Base-by-base conservation (phyloP, 345 rosid genomes). In the Pistacia vera region DNA sequence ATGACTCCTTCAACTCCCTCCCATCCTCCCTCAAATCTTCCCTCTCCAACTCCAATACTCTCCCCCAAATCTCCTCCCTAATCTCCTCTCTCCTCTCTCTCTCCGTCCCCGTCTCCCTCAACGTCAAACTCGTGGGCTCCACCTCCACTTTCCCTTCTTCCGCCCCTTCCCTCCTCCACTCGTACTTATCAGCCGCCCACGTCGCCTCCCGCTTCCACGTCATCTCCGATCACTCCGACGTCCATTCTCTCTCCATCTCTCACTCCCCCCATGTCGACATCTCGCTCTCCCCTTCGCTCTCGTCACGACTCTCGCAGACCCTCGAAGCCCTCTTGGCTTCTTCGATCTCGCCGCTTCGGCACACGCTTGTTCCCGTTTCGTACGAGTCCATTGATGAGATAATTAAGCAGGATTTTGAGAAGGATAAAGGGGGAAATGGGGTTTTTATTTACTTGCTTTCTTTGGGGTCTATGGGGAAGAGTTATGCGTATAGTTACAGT, bases 401-500 rank as follows among this genome's bases (percentile, higher is more conserved):
- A 62, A 78, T 96, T 30, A 81, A 61, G 41, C 87, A 87, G 5
- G 97, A 92, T 41, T 93, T 84, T 68, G 93, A 90, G 33, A 90
- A 86, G 56, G 91, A 92, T 59, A 91, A 88, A 78, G 83, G 94
- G 20, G 88, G 81, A 30, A 83, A 90, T 0, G 97, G 95, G 5
- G 84, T 96, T 58, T 93, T 86, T 75, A 52, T 96, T 22, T 96
- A 96, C 83, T 84, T 96, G 83, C 79, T 93, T 71, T 82, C 87
- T 20, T 80, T 94, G 18, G 97, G 93, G 0, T 54, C 90, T 2
- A 85, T 85, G 38, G 74, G 89, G 1, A 92, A 83, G 74, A 84
- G 81, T 17, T 96, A 93, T 65, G 99, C 92, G 0, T 96, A 96
- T 68, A 82, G 87, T 52, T 93, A 96, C 76, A 73, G 89, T 2